These are phyloP conservation scores for Arxiozyma slooffiae DNA, from an alignment of 1,139 yeast genomes.

Conservation along the genomic window DNA sequence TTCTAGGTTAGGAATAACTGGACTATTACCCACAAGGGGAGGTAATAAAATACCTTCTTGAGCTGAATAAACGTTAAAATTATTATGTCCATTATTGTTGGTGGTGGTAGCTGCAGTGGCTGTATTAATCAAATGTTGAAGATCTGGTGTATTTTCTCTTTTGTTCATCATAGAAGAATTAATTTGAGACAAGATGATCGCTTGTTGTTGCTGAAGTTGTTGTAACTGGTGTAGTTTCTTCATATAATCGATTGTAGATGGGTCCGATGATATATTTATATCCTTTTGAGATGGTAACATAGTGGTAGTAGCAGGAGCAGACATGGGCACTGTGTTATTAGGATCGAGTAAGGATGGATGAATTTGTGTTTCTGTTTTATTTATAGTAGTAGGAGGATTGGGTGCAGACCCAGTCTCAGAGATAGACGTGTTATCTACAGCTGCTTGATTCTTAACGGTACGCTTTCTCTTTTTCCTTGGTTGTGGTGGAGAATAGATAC, in stretches of 20 bases:
- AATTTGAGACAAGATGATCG: slow-evolving; percentile 5
- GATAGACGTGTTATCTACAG: not conserved
- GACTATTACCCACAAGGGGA: slow-evolving; percentile 6
- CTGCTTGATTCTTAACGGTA: not conserved
- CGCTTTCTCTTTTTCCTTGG: slow-evolving; percentile 9
- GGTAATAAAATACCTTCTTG: slow-evolving; percentile 8
- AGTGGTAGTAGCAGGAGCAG: not conserved
- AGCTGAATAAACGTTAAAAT: not conserved
- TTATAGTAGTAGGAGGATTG: not conserved
- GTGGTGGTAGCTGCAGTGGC: not conserved
- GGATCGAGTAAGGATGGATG: not conserved
- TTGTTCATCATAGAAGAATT: slow-evolving; percentile 2
- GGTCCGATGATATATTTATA: not conserved
- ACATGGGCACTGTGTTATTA: not conserved
- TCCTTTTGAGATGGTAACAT: not conserved
- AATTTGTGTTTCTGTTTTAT: not conserved
- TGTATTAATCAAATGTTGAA: not conserved
- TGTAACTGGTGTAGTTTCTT: slow-evolving; percentile 11
- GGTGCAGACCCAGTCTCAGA: not conserved
- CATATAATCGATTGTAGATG: slow-evolving; percentile 2
- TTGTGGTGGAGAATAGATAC: slow-evolving; percentile 43
- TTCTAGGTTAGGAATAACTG: not conserved
- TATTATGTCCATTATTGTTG: not conserved
- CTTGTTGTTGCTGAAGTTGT: slow-evolving; percentile 9
- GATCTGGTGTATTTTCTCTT: not conserved